These are phyloP conservation scores for Thalassia testudinum DNA, from an alignment of 116 monocot genomes.

Conservation along the genomic window DNA sequence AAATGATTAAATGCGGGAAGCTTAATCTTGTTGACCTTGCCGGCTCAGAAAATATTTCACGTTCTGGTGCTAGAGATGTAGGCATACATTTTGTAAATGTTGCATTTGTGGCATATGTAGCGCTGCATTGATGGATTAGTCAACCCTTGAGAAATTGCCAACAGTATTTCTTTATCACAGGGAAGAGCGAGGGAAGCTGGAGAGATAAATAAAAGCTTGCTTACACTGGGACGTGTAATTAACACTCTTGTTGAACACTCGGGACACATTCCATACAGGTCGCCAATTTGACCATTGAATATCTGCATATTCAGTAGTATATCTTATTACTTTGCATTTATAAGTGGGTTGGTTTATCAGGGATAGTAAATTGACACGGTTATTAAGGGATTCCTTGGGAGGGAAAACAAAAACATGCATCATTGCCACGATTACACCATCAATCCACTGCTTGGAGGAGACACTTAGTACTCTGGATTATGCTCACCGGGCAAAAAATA, in stretches of 20 bases:
- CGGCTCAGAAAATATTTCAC: conserved; percentile 90
- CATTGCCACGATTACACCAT: conserved; percentile 87
- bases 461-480: conserved; percentile 91
- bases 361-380: conserved; percentile 92
- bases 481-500: conserved; percentile 94
- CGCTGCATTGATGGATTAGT: no score
- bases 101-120: no score
- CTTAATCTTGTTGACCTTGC: conserved; percentile 99
- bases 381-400: conserved; percentile 90
- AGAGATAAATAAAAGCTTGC: conserved; percentile 98
- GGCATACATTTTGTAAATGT: not conserved
- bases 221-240: conserved; percentile 95
- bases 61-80: conserved; percentile 95
- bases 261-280: conserved; percentile 98
- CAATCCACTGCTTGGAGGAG: conserved; percentile 87
- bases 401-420: conserved; percentile 98
- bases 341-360: conserved; percentile 14
- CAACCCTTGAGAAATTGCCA: not conserved
- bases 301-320: not conserved
- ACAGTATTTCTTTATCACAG: conserved; percentile 34
- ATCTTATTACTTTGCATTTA: not conserved
- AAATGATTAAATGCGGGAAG: conserved; percentile 95
- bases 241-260: conserved; percentile 98
- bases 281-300: not conserved
- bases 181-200: conserved; percentile 99